phyloP scores from a whole-genome alignment of 1,284 basidiomycete species.

The Papiliotrema terrestris region DNA sequence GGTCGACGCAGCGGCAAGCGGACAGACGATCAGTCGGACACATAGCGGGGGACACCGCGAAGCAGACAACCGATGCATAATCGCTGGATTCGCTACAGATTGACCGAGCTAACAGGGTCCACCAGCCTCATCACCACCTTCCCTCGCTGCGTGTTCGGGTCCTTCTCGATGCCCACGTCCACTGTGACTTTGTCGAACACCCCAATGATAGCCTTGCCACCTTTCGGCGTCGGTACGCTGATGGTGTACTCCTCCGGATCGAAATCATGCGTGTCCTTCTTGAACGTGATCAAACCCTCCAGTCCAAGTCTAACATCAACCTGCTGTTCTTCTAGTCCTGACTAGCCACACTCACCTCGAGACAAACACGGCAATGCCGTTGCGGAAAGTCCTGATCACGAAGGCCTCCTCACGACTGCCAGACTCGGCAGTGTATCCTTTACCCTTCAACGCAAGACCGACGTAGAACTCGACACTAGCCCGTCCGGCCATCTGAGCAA shows the following conservation, averaged over 20 bases:
- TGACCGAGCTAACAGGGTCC: conserved; percentile 37
- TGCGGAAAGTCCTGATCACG: conserved; percentile 90
- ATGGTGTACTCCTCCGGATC: conserved; percentile 89
- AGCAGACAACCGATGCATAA: too few relatives aligned
- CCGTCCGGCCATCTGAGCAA: conserved; percentile 94
- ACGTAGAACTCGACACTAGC: conserved; percentile 98
- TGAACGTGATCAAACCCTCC: conserved; percentile 91
- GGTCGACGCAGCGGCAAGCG: too few relatives aligned
- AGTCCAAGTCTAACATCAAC: conserved; percentile 68
- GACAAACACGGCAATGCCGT: conserved; percentile 94
- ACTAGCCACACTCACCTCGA: conserved; percentile 71
- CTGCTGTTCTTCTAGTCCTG: neutral
- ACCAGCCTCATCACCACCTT: conserved; percentile 62
- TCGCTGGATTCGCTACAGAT: conserved; percentile 19
- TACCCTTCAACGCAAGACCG: conserved; percentile 73
- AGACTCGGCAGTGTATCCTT: conserved; percentile 6
- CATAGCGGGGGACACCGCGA: too few relatives aligned
- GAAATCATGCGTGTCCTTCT: conserved; percentile 72
- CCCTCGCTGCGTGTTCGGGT: conserved; percentile 88
- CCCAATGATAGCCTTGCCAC: conserved; percentile 59
- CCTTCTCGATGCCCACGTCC: conserved; percentile 87
- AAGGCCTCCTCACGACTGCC: conserved; percentile 80
- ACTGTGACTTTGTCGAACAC: conserved; percentile 93
- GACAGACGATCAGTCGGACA: too few relatives aligned
- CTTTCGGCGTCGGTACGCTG: conserved; percentile 58